phyloP scores from a whole-genome alignment of 495 filamentous ascomycete genomes.

The Aspergillus leporis region DNA sequence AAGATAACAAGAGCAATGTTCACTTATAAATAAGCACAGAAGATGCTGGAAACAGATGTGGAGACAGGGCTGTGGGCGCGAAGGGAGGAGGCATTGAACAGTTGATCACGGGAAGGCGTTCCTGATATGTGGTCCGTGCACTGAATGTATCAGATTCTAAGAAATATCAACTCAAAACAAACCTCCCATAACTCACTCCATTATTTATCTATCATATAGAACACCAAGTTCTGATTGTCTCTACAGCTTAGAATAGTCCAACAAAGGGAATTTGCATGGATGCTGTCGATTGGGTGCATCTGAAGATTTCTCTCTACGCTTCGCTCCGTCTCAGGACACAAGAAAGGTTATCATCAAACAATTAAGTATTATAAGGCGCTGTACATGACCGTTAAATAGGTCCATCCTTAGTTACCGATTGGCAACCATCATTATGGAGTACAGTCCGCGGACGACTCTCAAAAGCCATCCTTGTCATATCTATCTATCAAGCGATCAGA shows the following conservation, averaged over 20 bases:
- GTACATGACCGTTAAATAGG: background rate
- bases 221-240: no score
- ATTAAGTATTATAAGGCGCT: conserved; percentile 2
- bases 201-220: background rate
- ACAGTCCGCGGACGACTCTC: background rate
- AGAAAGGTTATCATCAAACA: background rate
- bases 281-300: no score
- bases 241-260: no score
- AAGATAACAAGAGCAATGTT: no score
- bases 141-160: background rate
- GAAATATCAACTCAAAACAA: background rate
- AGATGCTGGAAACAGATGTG: background rate
- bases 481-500: conserved; percentile 2
- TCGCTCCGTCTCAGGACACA: background rate
- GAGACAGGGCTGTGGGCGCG: background rate
- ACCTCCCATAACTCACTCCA: background rate
- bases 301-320: no score
- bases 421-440: background rate
- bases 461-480: background rate
- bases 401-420: background rate
- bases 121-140: background rate
- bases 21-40: background rate
- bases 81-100: background rate
- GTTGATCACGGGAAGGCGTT: background rate
- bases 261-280: no score